Evolutionary conservation across 805 yeast species (phyloP).

Genomic region (Blastobotrys muscicola): DNA sequence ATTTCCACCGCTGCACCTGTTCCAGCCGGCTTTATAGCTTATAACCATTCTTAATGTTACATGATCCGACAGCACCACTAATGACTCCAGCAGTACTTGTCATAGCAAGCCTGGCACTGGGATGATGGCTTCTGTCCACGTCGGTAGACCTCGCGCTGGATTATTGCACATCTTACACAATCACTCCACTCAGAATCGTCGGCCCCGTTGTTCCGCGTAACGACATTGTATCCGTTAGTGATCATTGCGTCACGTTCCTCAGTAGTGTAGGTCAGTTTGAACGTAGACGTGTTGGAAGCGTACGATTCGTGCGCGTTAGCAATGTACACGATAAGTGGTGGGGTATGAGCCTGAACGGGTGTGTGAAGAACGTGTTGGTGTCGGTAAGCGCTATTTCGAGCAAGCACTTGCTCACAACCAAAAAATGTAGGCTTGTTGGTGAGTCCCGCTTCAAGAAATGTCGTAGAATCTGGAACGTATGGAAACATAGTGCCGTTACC

Average conservation of each 20-base stretch:
- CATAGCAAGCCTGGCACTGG: conserved; percentile 66
- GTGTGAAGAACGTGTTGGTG: conserved; percentile 13
- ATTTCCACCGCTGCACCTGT: too few relatives aligned
- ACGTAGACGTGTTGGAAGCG: conserved; percentile 64
- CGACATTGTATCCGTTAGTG: conserved; percentile 53
- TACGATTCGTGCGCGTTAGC: conserved; percentile 64
- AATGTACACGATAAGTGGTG: conserved; percentile 63
- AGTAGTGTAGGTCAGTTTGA: conserved; percentile 51
- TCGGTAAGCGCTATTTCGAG: conserved; percentile 7
- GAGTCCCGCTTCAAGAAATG: conserved; percentile 51
- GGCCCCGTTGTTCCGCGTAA: conserved; percentile 56
- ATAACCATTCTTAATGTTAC: too few relatives aligned
- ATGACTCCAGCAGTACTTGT: conserved; percentile 75
- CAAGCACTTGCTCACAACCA: conserved; percentile 65
- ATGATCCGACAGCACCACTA: too few relatives aligned
- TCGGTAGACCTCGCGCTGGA: conserved; percentile 71
- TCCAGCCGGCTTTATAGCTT: too few relatives aligned
- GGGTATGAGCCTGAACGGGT: too few relatives aligned
- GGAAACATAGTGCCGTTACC: conserved; percentile 63
- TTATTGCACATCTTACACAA: conserved; percentile 76
- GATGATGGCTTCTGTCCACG: conserved; percentile 44
- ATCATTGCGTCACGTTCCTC: too few relatives aligned
- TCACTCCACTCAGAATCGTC: conserved; percentile 58
- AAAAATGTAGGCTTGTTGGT: conserved; percentile 68
- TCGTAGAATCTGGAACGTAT: conserved; percentile 59